Evolutionary conservation across 768 basidiomycete genomes (phyloP).

Genomic region (Infundibulicybe gibba): DNA sequence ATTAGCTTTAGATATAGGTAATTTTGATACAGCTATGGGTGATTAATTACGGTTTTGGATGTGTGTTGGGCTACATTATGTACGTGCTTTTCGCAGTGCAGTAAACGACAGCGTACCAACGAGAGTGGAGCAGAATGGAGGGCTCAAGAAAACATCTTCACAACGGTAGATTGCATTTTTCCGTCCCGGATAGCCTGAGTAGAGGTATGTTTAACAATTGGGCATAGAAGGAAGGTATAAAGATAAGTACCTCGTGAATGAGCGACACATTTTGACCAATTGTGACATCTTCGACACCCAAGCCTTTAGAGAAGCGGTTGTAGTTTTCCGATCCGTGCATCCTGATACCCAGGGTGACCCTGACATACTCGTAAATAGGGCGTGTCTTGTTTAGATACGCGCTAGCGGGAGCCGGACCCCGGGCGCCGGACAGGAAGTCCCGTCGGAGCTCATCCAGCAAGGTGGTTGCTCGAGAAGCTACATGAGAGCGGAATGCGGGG

Average conservation of each 20-base stretch:
- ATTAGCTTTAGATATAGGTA: background rate
- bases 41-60: no score
- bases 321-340: constrained; percentile 81
- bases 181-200: constrained; percentile 35
- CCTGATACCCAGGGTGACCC: constrained; percentile 56
- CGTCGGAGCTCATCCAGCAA: constrained; percentile 46
- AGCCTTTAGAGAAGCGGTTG: constrained; percentile 33
- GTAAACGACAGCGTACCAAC: constrained; percentile 8
- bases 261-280: constrained; percentile 71
- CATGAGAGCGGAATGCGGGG: constrained; percentile 45
- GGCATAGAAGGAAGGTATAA: background rate
- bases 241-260: constrained; percentile 58
- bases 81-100: background rate
- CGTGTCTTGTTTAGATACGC: constrained; percentile 59
- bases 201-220: constrained; percentile 3
- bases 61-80: no score
- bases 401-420: constrained; percentile 62
- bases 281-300: constrained; percentile 49
- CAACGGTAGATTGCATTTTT: constrained; percentile 40
- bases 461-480: constrained; percentile 43
- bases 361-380: constrained; percentile 66
- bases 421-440: constrained; percentile 54
- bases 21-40: background rate
- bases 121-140: background rate
- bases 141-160: constrained; percentile 5